Base-by-base conservation (phyloP, 192 early-diverging fungal species). In the Coemansia sp. region DNA sequence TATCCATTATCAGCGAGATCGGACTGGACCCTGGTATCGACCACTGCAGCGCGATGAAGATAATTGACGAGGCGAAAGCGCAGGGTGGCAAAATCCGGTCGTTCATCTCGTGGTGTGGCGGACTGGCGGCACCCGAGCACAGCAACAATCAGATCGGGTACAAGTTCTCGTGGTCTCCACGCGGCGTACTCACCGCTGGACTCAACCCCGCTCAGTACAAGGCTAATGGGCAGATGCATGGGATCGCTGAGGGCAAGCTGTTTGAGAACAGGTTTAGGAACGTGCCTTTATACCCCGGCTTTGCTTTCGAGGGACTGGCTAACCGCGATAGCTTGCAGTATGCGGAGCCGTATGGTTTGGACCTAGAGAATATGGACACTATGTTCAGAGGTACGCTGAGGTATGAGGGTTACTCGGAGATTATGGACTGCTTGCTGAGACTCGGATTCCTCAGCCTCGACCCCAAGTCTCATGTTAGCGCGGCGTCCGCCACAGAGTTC, bases 1-100 rank as follows among this genome's bases (percentile, higher is more conserved):
- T 99, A 17, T 92, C 92, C 23, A 90, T 98, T 59, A 87, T 99
- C 76, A 98, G 98, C 80, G 97, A 99, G 83, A 95, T 99, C 63
- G 97, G 97, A 10, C 85, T 99, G 59, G 97, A 99, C 84, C 97
- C 97, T 5, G 97, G 94, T 68, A 97, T 99, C 69, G 97, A 99
- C 73, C 97, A 99, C 73, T 87, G 96, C 84, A 93, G 92, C 53
- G 96, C 96, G 17, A 95, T 98, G 89, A 95, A 95, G 74, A 90
- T 94, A 61, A 96, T 99, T 65, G 92, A 97, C 58, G 89, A 93
- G 55, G 94, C 93, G 35, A 90, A 94, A 55, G 73, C 76, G 3
- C 77, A 86, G 30, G 94, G 94, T 17, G 90, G 91, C 21, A 85
- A 81, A 33, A 66, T 91, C 33, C 77, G 72, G 26, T 95, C 94